phyloP scores from a whole-genome alignment of 2,329 filamentous ascomycete genomes.

The Fusarium veterinarium region DNA sequence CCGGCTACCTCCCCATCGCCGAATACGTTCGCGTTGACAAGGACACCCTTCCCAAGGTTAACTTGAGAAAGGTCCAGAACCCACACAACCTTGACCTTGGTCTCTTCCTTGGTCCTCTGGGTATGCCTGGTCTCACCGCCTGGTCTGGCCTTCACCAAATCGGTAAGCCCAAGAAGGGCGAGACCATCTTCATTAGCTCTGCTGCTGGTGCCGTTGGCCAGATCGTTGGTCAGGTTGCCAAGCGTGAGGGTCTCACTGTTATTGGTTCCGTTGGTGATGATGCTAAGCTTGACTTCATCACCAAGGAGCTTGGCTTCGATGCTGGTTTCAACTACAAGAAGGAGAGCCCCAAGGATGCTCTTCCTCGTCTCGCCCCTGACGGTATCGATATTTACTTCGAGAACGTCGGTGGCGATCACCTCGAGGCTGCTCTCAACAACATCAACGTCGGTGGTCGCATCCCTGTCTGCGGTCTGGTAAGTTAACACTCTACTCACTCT shows the following conservation, averaged over 20 bases:
- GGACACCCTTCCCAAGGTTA: conserved; percentile 54
- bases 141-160: conserved; percentile 76
- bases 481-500: conserved; percentile 8
- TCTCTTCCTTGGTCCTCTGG: conserved; percentile 78
- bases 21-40: conserved; percentile 72
- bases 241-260: conserved; percentile 81
- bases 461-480: conserved; percentile 70
- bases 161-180: conserved; percentile 71
- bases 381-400: conserved; percentile 78
- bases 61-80: conserved; percentile 70
- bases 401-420: conserved; percentile 65
- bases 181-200: conserved; percentile 84
- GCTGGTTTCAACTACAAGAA: conserved; percentile 90
- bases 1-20: conserved; percentile 68
- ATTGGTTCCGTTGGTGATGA: conserved; percentile 84
- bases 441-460: conserved; percentile 75
- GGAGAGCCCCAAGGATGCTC: conserved; percentile 75
- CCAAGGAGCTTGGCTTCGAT: conserved; percentile 63
- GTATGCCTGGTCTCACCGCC: conserved; percentile 72
- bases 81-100: conserved; percentile 73
- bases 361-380: conserved; percentile 77
- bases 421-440: conserved; percentile 58
- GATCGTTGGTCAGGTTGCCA: conserved; percentile 84
- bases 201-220: conserved; percentile 86
- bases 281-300: conserved; percentile 78